phyloP scores from a whole-genome alignment of 225 moss, liverwort and hornwort species.

The Physcomitrellopsis africana region DNA sequence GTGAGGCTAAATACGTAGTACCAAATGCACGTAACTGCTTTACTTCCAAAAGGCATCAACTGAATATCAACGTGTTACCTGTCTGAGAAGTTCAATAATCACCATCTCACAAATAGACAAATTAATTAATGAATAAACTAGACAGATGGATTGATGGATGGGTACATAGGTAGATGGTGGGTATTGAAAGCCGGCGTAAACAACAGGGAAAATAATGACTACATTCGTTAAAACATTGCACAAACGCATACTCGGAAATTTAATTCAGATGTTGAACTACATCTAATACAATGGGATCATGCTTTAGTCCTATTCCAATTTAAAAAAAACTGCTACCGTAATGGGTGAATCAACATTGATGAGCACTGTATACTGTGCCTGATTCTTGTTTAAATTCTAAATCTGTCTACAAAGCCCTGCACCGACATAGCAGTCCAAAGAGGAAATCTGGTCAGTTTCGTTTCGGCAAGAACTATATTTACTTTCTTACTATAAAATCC shows the following conservation, averaged over 20 bases:
- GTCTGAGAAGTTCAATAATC: background rate
- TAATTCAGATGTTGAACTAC: background rate
- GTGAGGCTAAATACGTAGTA: background rate
- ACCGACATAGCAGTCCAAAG: background rate
- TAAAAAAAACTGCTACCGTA: background rate
- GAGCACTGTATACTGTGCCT: background rate
- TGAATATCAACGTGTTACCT: background rate
- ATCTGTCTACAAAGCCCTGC: conserved; percentile 1
- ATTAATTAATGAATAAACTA: background rate
- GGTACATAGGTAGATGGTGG: background rate
- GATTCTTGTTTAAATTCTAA: background rate
- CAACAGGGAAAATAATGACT: background rate
- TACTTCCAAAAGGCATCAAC: background rate
- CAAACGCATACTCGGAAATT: background rate
- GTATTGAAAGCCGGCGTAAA: background rate
- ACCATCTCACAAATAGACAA: background rate
- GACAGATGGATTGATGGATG: background rate
- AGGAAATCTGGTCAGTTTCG: background rate
- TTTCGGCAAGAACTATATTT: conserved; percentile 9
- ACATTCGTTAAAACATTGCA: background rate
- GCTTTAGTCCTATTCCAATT: background rate
- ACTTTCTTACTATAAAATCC: background rate
- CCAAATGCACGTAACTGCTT: background rate
- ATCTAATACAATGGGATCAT: background rate
- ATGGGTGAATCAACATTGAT: conserved; percentile 2